These are phyloP conservation scores for Hibiscus tridactylites DNA, from an alignment of 345 rosid genomes.

Conservation along the genomic window DNA sequence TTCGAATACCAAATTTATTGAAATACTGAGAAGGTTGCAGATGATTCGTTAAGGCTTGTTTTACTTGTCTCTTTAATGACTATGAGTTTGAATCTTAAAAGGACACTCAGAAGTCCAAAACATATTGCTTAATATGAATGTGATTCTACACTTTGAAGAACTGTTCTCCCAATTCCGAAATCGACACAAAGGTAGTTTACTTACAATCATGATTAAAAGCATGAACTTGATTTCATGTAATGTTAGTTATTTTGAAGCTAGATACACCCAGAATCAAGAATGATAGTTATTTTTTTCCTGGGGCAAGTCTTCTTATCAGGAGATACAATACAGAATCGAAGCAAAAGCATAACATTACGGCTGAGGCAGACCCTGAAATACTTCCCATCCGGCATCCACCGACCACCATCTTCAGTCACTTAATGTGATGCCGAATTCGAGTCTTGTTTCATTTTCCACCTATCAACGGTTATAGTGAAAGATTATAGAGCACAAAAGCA, in stretches of 20 bases:
- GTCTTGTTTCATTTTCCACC: background rate
- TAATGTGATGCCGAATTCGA: background rate
- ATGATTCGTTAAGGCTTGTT: no score
- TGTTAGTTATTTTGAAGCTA: background rate
- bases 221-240: background rate
- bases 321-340: background rate
- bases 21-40: background rate
- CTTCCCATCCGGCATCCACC: background rate
- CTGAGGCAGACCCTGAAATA: background rate
- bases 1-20: background rate
- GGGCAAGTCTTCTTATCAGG: no score
- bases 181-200: no score
- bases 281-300: background rate
- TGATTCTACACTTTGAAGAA: no score
- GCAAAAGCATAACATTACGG: background rate
- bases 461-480: no score
- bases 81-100: background rate
- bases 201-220: no score
- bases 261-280: background rate
- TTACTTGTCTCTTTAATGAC: background rate
- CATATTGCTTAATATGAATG: no score
- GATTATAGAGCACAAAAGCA: background rate
- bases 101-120: no score
- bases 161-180: no score
- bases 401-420: background rate